Conservation (phyloP, 192 early-diverging fungal genomes). For the Gamsiella multidivaricata region DNA sequence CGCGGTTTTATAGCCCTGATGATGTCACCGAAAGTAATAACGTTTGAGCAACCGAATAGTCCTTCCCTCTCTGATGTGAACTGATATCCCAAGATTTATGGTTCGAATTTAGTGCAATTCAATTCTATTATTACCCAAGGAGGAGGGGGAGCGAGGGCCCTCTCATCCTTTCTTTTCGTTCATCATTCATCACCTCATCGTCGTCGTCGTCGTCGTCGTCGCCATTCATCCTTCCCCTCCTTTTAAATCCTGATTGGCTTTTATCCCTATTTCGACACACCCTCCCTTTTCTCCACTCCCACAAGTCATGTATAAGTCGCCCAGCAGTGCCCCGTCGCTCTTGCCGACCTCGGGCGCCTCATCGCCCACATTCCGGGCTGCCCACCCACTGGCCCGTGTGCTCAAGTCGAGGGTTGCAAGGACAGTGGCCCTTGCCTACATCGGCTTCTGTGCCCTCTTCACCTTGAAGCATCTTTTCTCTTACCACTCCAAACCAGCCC, state of each 20-base stretch:
- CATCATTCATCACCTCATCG: too few species aligned
- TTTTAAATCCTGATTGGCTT: too few species aligned
- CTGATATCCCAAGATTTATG: too few species aligned
- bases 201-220: too few species aligned
- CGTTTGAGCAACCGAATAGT: too few species aligned
- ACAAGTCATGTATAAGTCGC: conserved; percentile 12
- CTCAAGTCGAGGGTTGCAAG: conserved; percentile 27
- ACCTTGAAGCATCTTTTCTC: conserved; percentile 37
- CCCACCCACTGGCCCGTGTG: conserved; percentile 4
- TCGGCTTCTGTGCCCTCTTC: conserved; percentile 45
- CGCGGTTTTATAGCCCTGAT: background rate
- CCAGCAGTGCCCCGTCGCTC: conserved; percentile 12
- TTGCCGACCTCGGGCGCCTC: conserved; percentile 27
- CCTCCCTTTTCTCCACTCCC: background rate
- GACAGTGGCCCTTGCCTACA: conserved; percentile 36
- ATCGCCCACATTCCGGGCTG: conserved; percentile 24
- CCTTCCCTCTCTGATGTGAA: too few species aligned
- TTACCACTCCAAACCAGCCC: conserved; percentile 25
- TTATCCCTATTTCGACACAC: background rate
- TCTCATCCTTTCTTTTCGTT: too few species aligned
- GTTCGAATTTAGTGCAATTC: too few species aligned
- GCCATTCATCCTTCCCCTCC: too few species aligned
- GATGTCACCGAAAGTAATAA: too few species aligned
- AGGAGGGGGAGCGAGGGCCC: too few species aligned
- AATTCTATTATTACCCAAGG: too few species aligned